Conservation (phyloP, 164 flowering plant species). For the Berberis vulgaris region DNA sequence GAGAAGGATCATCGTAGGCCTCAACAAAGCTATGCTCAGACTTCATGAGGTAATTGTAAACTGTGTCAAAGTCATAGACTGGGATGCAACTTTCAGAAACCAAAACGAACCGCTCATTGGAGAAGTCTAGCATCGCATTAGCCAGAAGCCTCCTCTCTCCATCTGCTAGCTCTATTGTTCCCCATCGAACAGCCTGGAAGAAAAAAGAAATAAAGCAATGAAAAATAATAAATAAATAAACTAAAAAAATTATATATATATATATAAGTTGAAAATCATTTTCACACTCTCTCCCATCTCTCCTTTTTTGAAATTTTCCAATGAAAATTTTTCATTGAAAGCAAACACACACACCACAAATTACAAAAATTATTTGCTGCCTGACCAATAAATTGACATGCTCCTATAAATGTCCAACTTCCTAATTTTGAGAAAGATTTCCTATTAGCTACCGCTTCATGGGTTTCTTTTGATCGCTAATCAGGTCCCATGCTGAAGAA, state of each 20-base stretch:
- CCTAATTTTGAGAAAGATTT: too few species aligned
- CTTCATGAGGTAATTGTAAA: slow-evolving; percentile 52
- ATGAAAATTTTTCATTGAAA: too few species aligned
- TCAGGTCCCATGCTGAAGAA: too few species aligned
- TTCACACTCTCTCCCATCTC: too few species aligned
- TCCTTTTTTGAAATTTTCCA: too few species aligned
- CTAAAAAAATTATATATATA: background rate
- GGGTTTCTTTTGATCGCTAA: too few species aligned
- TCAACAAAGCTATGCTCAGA: slow-evolving; percentile 67
- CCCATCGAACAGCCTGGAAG: slow-evolving; percentile 70
- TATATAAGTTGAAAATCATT: background rate
- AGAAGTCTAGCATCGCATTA: slow-evolving; percentile 81
- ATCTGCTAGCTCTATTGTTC: slow-evolving; percentile 45
- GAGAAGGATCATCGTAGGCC: slow-evolving; percentile 72
- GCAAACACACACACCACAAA: too few species aligned
- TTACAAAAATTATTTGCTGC: too few species aligned
- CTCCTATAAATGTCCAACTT: too few species aligned
- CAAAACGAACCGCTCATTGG: slow-evolving; percentile 81
- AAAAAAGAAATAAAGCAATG: background rate
- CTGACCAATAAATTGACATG: too few species aligned
- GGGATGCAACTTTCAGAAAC: slow-evolving; percentile 93
- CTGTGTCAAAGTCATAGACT: slow-evolving; percentile 53
- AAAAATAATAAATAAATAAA: background rate
- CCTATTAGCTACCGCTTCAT: too few species aligned
- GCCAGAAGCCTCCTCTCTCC: slow-evolving; percentile 82